Conservation (phyloP, 2,329 filamentous ascomycete species). For the Aureobasidium subglaciale region DNA sequence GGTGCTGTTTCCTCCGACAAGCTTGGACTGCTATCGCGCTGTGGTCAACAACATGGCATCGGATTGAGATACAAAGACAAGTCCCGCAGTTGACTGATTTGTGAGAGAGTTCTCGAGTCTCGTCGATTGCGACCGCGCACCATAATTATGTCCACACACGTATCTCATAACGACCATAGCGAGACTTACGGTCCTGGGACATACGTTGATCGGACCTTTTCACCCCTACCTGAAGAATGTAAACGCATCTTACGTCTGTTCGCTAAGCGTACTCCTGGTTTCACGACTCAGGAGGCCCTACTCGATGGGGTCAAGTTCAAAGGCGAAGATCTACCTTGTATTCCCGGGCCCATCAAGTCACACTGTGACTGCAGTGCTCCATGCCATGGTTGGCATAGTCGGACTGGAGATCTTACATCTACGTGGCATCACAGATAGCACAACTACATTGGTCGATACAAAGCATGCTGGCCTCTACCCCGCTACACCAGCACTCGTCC, state of each 20-base stretch:
- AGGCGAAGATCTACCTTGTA: conserved; percentile 33
- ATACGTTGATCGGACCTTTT: conserved; percentile 18
- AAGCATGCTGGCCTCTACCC: conserved; percentile 43
- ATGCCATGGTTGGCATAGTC: conserved; percentile 39
- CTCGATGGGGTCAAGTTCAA: conserved; percentile 31
- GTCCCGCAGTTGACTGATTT: too few relatives aligned
- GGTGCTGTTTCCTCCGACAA: too few relatives aligned
- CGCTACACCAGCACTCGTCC: conserved; percentile 33
- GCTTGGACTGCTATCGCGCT: too few relatives aligned
- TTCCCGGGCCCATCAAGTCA: conserved; percentile 40
- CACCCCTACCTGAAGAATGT: conserved; percentile 33
- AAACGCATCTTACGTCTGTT: conserved; percentile 34
- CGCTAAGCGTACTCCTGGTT: conserved; percentile 31
- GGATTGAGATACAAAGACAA: too few relatives aligned
- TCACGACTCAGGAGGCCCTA: background rate
- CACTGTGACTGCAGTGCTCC: conserved; percentile 36
- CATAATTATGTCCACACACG: too few relatives aligned
- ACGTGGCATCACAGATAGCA: conserved; percentile 17
- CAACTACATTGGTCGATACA: conserved; percentile 34
- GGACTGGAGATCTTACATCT: conserved; percentile 34
- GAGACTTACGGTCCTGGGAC: background rate
- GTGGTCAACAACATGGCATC: too few relatives aligned
- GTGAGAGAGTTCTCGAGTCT: too few relatives aligned
- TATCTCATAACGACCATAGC: too few relatives aligned
- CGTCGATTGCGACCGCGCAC: too few relatives aligned